These are phyloP conservation scores for Gamarada debralockiae DNA, from an alignment of 495 filamentous ascomycete species.

Conservation along the genomic window DNA sequence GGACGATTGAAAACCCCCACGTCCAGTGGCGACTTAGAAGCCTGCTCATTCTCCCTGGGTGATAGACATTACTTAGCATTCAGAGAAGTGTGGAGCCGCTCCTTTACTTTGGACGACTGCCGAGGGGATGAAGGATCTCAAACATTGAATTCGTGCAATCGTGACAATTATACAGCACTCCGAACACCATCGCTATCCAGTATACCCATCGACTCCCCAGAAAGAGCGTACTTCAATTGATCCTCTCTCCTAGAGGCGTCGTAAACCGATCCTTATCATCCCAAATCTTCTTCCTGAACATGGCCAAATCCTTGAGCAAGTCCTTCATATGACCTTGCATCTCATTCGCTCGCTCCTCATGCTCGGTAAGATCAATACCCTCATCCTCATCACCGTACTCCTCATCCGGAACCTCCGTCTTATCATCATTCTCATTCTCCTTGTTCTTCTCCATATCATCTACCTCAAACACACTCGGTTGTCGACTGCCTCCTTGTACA, in stretches of 20 bases:
- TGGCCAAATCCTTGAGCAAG: slow-evolving; percentile 68
- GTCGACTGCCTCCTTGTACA: slow-evolving; percentile 26
- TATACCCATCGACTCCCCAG: neutral
- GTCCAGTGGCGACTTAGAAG: too few relatives aligned
- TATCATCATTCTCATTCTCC: slow-evolving; percentile 41
- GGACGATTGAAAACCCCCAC: too few relatives aligned
- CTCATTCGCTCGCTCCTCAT: slow-evolving; percentile 49
- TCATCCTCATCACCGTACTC: slow-evolving; percentile 40
- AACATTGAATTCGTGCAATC: neutral
- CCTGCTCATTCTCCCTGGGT: too few relatives aligned
- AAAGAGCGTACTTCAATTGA: slow-evolving; percentile 1
- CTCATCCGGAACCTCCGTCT: slow-evolving; percentile 21
- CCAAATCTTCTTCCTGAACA: slow-evolving; percentile 79
- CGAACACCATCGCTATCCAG: slow-evolving; percentile 20
- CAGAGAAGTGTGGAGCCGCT: too few relatives aligned
- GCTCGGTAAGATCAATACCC: slow-evolving; percentile 37
- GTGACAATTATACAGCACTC: slow-evolving; percentile 8
- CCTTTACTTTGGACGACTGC: too few relatives aligned
- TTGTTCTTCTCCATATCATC: slow-evolving; percentile 13
- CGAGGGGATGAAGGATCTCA: too few relatives aligned
- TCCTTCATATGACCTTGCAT: slow-evolving; percentile 67
- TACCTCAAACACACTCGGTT: slow-evolving; percentile 9
- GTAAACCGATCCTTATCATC: slow-evolving; percentile 63
- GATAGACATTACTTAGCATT: too few relatives aligned
- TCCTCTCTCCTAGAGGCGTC: slow-evolving; percentile 16